Evolutionary conservation across 1,139 yeast species (phyloP), one percentile per base, ranked within the genome.

Genomic region (Hemisphaericaspora subhashii): DNA sequence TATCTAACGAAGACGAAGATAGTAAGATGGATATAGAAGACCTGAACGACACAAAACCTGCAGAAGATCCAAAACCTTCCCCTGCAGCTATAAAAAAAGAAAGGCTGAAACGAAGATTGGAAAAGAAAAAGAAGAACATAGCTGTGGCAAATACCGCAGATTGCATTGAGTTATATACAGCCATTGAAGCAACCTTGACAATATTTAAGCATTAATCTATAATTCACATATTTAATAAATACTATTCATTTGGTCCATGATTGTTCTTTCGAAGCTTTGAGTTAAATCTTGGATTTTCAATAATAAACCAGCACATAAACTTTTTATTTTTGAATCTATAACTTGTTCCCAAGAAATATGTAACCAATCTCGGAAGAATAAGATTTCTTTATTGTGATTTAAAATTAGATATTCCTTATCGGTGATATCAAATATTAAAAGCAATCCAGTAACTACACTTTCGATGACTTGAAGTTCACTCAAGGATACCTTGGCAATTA

Each of bases 261-360:
- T 23, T 5, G 51, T 37, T 33, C 52, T 34, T 35, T 52, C 47
- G 27, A 36, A 48, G 16, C 35, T 38, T 16, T 46, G 35, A 10
- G 28, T 45, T 21, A 72, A 39, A 31, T 62, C 64, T n/a, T 55
- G 58, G 39, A 75, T 52, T 20, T 62, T 57, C 35, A 73, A 60
- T 17, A 78, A 50, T 18, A 74, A 66, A 1, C 79, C 80, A 11
- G 83, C 82, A 33, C 79, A 72, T 27, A 77, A 51, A 35, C 77
- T 64, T 42, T 72, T 72, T 6, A 73, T 54, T 33, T 64, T 54
- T 9, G 66, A 72, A 42, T 76, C 81, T 3, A 73, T 70, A 1
- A 77, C 60, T 1, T 39, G 35, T 37, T 74, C 77, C 81, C 81
- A 78, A 5, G 55, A 52, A 3, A 51, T 56, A 13, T 60, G 57